These are phyloP conservation scores for Colletotrichum lindemuthianum DNA, from an alignment of 2,329 filamentous ascomycete genomes.

Conservation along the genomic window DNA sequence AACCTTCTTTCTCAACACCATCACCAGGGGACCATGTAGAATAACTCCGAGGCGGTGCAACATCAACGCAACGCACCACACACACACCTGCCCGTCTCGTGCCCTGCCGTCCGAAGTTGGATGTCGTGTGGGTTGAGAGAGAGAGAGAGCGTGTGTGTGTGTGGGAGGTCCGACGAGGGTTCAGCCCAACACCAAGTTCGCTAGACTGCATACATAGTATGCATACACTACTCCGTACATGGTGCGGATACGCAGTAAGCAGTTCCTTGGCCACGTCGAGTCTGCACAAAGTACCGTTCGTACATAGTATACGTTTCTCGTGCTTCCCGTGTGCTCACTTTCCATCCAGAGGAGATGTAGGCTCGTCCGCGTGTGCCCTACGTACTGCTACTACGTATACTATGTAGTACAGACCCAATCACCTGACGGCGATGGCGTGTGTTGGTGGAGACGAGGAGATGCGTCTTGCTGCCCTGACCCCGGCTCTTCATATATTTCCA, in stretches of 20 bases:
- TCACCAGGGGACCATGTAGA: constrained; percentile 17
- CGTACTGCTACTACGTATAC: too few relatives aligned
- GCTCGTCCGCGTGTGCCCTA: too few relatives aligned
- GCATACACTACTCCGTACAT: background rate
- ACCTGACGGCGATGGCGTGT: constrained; percentile 3
- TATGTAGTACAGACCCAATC: constrained; percentile 21
- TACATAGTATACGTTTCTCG: background rate
- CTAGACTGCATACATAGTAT: too few relatives aligned
- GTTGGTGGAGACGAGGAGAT: constrained; percentile 19
- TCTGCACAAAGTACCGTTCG: constrained; percentile 11
- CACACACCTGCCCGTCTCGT: constrained; percentile 24
- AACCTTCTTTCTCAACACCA: background rate
- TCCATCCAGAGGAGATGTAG: too few relatives aligned
- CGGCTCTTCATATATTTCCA: constrained; percentile 31
- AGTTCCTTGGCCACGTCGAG: background rate
- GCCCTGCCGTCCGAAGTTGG: constrained; percentile 13
- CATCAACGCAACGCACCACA: background rate
- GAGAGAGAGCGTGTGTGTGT: background rate
- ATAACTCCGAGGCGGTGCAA: constrained; percentile 3
- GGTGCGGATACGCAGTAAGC: constrained; percentile 6
- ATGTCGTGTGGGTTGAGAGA: too few relatives aligned
- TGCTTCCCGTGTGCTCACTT: background rate
- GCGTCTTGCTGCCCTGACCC: constrained; percentile 17
- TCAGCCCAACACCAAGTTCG: constrained; percentile 4
- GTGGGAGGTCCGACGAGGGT: constrained; percentile 7